Conservation (phyloP, 805 yeast genomes). For the Candida succiphila region DNA sequence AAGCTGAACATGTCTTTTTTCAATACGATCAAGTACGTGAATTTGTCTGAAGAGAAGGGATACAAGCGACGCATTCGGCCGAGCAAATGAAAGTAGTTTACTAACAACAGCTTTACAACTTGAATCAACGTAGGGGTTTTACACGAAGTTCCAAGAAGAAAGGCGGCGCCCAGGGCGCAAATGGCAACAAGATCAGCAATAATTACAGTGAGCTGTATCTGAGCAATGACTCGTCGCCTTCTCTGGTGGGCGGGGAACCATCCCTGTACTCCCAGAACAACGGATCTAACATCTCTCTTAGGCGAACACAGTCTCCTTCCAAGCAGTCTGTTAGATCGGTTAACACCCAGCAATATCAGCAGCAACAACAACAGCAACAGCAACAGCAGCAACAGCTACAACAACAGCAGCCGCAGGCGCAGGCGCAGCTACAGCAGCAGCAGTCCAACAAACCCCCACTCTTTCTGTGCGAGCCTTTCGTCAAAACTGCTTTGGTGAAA, state of each 20-base stretch:
- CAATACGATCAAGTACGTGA: conserved; percentile 26
- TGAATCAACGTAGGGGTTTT: conserved; percentile 32
- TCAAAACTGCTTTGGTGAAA: conserved; percentile 87
- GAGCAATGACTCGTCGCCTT: conserved; percentile 13
- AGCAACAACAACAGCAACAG: conserved; percentile 12
- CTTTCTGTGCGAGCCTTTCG: conserved; percentile 87
- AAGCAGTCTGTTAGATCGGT: conserved; percentile 29
- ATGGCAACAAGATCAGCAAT: conserved; percentile 2
- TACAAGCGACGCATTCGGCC: no score
- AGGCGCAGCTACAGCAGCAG: conserved; percentile 6
- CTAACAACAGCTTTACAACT: conserved; percentile 1
- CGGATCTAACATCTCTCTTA: conserved; percentile 36
- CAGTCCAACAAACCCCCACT: conserved; percentile 35
- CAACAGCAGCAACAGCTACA: conserved; percentile 7
- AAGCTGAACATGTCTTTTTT: conserved; percentile 27
- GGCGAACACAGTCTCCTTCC: conserved; percentile 37
- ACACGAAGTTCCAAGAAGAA: conserved; percentile 36
- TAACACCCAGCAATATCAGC: conserved; percentile 4
- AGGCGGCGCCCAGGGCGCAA: conserved; percentile 16
- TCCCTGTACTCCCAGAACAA: conserved; percentile 28
- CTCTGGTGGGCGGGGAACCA: conserved; percentile 8
- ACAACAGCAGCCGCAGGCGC: no score
- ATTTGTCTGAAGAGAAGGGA: no score
- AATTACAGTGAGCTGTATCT: conserved; percentile 13
- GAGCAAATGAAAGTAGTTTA: no score